Evolutionary conservation across 441 rosid species (phyloP), one percentile per base, ranked within the genome.

Genomic region (Brassica balearica): DNA sequence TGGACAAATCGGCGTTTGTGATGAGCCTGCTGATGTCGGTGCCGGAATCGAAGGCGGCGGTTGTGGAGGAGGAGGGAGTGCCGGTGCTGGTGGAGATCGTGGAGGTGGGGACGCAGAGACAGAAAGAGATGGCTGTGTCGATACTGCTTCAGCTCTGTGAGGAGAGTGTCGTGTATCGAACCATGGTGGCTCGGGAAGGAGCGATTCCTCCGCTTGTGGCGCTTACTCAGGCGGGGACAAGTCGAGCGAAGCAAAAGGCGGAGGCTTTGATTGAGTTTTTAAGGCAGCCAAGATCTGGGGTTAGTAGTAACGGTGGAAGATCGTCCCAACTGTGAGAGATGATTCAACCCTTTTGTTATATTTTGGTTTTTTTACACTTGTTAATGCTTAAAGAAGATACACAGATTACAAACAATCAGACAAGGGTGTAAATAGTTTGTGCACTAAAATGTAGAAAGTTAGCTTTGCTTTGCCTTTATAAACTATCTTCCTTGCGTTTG

Each of bases 241-340:
- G 86, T 84, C 92, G 99, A 85, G 92, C 97, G 32, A 95, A 90
- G 82, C 92, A 86, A 82, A 92, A 93, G 92, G 97, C 97, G 20
- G 92, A 90, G 87, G 71, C 89, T 67, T 77, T 95, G 74, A 89
- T 87, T 75, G 87, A 87, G 77, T 90, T 95, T 68, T 83, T 93
- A 20, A 89, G 99, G 85, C 98, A 88, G 84, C 96, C 96, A 73
- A 93, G 97, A 89, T 89, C 93, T 88, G 32, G 32, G 32, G 85
- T 87, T 12, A 77, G 81, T 84, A 76, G 84, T 84, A 81, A 77
- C 78, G 84, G 80, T 86, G 92, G 81, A 70, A 80, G 88, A 77
- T 67, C 82, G 6, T 36, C 43, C 43, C 71, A 84, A 63, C 76
- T 77, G 85, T 83, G 85, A 73, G 48, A 43, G 55, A 46, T 46